Evolutionary conservation across 2,329 filamentous ascomycete genomes (phyloP), one percentile per base, ranked within the genome.

Genomic region (Verticillium dahliae): DNA sequence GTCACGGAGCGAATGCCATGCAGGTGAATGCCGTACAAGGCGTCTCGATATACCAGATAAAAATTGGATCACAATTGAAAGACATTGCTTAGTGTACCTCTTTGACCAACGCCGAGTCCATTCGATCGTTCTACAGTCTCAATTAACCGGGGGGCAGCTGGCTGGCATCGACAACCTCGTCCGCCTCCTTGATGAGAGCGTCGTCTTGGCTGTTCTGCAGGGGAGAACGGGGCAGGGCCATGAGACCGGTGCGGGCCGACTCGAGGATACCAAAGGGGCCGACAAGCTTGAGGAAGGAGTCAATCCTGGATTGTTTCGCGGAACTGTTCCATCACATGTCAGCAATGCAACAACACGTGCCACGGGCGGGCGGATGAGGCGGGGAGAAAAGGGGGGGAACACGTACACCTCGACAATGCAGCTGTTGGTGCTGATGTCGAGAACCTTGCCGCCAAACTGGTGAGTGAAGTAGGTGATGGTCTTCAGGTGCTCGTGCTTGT

Each of bases 401-500:
- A 85, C 90, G 84, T 85, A 94, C 91, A 99, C 77, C 78, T 99
- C 95, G 63, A 99, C 93, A 75, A 98, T 98, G 78, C 95, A 98
- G 80, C 96, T 98, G 78, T 91, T 97, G 60, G 91, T 97, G 81
- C 92, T 97, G 70, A 99, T 98, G 76, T 99, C 95, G 69, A 99
- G 78, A 33, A 99, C 91, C 80, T 99, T 99, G 66, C 95, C 95
- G 62, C 93, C 93, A 71, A 99, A 99, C 72, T 99, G 95, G 79
- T 99, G 95, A 18, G 94, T 89, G 73, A 99, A 87, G 77, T 96
- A 95, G 61, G 95, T 99, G 71, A 99, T 97, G 62, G 90, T 92
- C 80, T 94, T 91, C 69, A 99, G 78, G 81, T 99, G 95, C 81
- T 98, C 92, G 75, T 98, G 93, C 83, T 99, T 99, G 78, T 97